Base-by-base conservation (phyloP, 306 rosid species). In the Quercus variabilis region DNA sequence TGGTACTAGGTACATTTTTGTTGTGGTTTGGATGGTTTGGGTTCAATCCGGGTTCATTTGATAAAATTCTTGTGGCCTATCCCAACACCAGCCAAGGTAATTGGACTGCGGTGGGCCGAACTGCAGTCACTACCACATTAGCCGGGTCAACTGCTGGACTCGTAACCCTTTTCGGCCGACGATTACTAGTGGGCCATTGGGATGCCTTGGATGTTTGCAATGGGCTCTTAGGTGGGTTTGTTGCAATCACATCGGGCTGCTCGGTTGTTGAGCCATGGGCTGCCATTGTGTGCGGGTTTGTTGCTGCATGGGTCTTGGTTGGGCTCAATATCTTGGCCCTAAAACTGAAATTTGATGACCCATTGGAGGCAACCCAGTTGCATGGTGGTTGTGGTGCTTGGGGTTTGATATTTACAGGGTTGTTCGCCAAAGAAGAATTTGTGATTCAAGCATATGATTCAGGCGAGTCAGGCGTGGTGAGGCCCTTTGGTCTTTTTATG, bases 11-110 rank as follows among this genome's bases (percentile, higher is more conserved):
- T 0, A 92, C 97, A 0, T 92, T 92, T 38, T 20, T 90, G 60
- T 58, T 92, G 52, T 92, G 97, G 97, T 90, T 92, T 17, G 97
- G 96, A 6, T 92, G 96, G 96, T 92, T 90, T 0, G 96, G 91
- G 38, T 92, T 92, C 57, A 92, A 92, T 6, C 96, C 93, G 0
- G 93, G 91, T 1, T 92, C 93, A 0, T 91, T 92, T 17, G 82
- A 85, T 9, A 83, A 83, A 60, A 91, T 89, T 64, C 43, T 86
- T 0, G 93, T 89, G 69, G 64, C 90, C 0, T 90, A 90, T 59
- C 94, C 90, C 0, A 14, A 13, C 33, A 51, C 60, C 0, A 1
- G 71, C 31, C 78, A 85, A 35, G 95, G 93, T 3, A 89, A 90
- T 55, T 90, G 97, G 97, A 92, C 89, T 4, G 82, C 86, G 0